A percentile compares a stretch with the other conserved stretches of the same genome.
These are phyloP conservation scores for Psidium friedrichsthalianum DNA, from an alignment of 345 rosid genomes.

Conservation along the genomic window DNA sequence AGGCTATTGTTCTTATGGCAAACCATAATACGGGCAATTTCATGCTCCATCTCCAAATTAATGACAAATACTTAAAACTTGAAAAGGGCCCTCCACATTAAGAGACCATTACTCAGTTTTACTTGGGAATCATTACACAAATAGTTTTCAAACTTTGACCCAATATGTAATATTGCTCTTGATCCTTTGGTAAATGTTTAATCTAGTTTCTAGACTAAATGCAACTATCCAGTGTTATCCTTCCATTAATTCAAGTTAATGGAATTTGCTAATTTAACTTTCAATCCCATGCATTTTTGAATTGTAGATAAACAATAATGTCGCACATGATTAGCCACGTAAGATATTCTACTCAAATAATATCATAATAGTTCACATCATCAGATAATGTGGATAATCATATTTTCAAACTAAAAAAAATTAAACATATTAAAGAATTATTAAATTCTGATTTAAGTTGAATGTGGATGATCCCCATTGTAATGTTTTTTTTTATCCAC, in stretches of 20 bases:
- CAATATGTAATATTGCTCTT: not conserved
- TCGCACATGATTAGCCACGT: not conserved
- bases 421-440: not conserved
- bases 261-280: not conserved
- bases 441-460: not conserved
- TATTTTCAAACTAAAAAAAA: not conserved
- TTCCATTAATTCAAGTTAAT: not conserved
- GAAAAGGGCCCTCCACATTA: not conserved
- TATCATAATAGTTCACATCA: not conserved
- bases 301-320: not conserved
- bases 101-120: not conserved
- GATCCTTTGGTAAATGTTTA: not conserved
- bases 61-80: not conserved
- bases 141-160: not conserved
- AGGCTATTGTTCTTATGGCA: not conserved
- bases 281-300: not conserved
- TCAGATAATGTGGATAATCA: not conserved
- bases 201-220: not conserved
- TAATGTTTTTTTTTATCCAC: not conserved
- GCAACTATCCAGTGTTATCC: not conserved
- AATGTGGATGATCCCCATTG: not conserved
- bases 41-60: not conserved
- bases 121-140: not conserved
- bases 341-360: not conserved
- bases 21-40: not conserved